Percentiles rank a stretch among this genome's conserved stretches.
phyloP scores from a whole-genome alignment of 768 basidiomycete genomes.

The Pleurotus pulmonarius region DNA sequence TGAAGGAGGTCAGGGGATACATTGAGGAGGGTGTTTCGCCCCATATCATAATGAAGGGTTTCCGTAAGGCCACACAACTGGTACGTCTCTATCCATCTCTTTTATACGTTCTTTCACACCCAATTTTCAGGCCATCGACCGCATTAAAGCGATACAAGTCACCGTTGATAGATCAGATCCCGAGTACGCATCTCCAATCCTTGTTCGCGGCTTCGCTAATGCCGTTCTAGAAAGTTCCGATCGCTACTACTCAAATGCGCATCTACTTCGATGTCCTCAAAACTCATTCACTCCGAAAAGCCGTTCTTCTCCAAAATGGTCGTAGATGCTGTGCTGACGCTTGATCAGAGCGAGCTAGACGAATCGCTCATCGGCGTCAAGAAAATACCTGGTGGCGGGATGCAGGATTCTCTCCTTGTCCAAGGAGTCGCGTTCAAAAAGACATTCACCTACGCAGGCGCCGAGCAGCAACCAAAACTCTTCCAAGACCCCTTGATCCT shows the following conservation, averaged over 20 bases:
- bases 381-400: slow-evolving; percentile 95
- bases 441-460: slow-evolving; percentile 98
- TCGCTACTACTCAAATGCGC: slow-evolving; percentile 95
- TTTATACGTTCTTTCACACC: slow-evolving; percentile 9
- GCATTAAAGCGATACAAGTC: slow-evolving; percentile 87
- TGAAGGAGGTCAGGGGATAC: slow-evolving; percentile 88
- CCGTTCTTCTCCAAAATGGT: slow-evolving; percentile 99
- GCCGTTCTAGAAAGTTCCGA: slow-evolving; percentile 70
- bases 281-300: slow-evolving; percentile 97
- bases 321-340: slow-evolving; percentile 89
- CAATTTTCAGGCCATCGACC: slow-evolving; percentile 65
- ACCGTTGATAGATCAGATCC: slow-evolving; percentile 86
- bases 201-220: slow-evolving; percentile 10
- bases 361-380: slow-evolving; percentile 96
- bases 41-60: slow-evolving; percentile 97
- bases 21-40: slow-evolving; percentile 98
- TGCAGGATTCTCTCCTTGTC: slow-evolving; percentile 92
- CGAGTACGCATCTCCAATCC: slow-evolving; percentile 52
- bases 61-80: slow-evolving; percentile 81
- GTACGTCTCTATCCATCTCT: slow-evolving; percentile 40
- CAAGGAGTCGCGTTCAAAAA: slow-evolving; percentile 97
- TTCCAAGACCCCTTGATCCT: slow-evolving; percentile 88
- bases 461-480: slow-evolving; percentile 96
- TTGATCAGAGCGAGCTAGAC: slow-evolving; percentile 92
- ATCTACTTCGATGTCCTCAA: slow-evolving; percentile 99